Evolutionary conservation across 164 flowering plant genomes (phyloP).

Genomic region (Vitis riparia): DNA sequence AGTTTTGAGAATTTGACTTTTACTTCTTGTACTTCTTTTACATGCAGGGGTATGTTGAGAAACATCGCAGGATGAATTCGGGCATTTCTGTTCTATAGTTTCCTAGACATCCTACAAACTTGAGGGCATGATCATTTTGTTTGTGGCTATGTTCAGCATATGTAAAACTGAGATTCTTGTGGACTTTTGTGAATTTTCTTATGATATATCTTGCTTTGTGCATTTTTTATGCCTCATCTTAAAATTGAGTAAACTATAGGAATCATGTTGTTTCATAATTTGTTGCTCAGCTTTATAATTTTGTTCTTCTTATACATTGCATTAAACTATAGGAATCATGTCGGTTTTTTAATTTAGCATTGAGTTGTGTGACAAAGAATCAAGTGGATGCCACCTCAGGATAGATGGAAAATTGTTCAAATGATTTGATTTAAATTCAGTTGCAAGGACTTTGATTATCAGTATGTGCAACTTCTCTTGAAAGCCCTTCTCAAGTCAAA

Average conservation of each 20-base stretch:
- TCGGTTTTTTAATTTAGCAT: too few relatives aligned
- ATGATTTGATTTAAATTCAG: too few relatives aligned
- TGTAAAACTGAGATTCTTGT: background rate
- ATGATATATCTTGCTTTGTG: background rate
- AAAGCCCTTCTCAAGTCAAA: too few relatives aligned
- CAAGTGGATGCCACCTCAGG: too few relatives aligned
- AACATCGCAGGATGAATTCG: slow-evolving; percentile 34
- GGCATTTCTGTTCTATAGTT: slow-evolving; percentile 19
- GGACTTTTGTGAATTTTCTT: slow-evolving; percentile 3
- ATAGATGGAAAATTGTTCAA: too few relatives aligned
- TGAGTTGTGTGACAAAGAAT: too few relatives aligned
- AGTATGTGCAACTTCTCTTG: too few relatives aligned
- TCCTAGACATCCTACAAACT: background rate
- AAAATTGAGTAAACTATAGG: background rate
- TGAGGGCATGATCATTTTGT: slow-evolving; percentile 11
- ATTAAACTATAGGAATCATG: too few relatives aligned
- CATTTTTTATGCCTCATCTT: background rate
- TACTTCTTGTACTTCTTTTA: slow-evolving; percentile 21
- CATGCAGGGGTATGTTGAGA: slow-evolving; percentile 81
- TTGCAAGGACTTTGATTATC: too few relatives aligned
- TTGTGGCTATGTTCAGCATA: background rate
- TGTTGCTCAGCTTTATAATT: too few relatives aligned
- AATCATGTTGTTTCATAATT: background rate
- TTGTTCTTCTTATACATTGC: too few relatives aligned
- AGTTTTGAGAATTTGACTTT: slow-evolving; percentile 8